Evolutionary conservation across 805 yeast genomes (phyloP).

Genomic region (Candida sanyiensis): DNA sequence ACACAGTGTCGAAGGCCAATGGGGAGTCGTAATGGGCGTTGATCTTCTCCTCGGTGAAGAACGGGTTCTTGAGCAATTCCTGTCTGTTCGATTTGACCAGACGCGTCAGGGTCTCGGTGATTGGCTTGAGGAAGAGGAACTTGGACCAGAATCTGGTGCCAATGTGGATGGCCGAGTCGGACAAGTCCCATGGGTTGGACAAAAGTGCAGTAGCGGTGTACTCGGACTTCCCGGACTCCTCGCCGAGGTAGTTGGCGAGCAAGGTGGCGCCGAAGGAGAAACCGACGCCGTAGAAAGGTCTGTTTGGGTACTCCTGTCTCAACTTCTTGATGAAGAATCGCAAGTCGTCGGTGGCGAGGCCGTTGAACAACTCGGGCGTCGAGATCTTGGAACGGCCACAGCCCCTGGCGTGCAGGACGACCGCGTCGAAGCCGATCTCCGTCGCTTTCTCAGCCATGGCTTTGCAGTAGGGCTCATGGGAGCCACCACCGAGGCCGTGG

Average conservation of each 20-base stretch:
- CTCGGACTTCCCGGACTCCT: slow-evolving; percentile 48
- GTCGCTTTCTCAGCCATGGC: slow-evolving; percentile 44
- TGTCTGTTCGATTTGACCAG: slow-evolving; percentile 40
- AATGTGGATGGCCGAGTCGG: slow-evolving; percentile 45
- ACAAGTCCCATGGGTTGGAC: slow-evolving; percentile 72
- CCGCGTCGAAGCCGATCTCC: slow-evolving; percentile 46
- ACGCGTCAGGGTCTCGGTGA: slow-evolving; percentile 37
- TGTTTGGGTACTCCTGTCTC: slow-evolving; percentile 48
- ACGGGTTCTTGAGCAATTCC: slow-evolving; percentile 28
- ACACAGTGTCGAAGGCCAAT: slow-evolving; percentile 53
- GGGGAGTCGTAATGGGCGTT: slow-evolving; percentile 36
- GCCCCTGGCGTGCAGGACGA: slow-evolving; percentile 65
- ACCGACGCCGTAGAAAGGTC: slow-evolving; percentile 61
- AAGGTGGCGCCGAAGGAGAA: slow-evolving; percentile 71
- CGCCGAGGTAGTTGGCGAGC: slow-evolving; percentile 62
- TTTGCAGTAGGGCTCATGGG: slow-evolving; percentile 68
- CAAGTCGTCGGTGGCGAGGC: slow-evolving; percentile 63
- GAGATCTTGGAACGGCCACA: slow-evolving; percentile 71
- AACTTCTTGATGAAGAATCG: slow-evolving; percentile 51
- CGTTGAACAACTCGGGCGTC: slow-evolving; percentile 62
- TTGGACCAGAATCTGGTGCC: slow-evolving; percentile 33
- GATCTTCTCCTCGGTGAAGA: slow-evolving; percentile 30
- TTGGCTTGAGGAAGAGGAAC: slow-evolving; percentile 36
- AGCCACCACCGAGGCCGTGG: slow-evolving; percentile 79
- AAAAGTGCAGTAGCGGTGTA: slow-evolving; percentile 54